Percentiles rank a stretch among this genome's conserved stretches.
These are phyloP conservation scores for Exophiala calicioides DNA, from an alignment of 2,329 filamentous ascomycete species.

Conservation along the genomic window DNA sequence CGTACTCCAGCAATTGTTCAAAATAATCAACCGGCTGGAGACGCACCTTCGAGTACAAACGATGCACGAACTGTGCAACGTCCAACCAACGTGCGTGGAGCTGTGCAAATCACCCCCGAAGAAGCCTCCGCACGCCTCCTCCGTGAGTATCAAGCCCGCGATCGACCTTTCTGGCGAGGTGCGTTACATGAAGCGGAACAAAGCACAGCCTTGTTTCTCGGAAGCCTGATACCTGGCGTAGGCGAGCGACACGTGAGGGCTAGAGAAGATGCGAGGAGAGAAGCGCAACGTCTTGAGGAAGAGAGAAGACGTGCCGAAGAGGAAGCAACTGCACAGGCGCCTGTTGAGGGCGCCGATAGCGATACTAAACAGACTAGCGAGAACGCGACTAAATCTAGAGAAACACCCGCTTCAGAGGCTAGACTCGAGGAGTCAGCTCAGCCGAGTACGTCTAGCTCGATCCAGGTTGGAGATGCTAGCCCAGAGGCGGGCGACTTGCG, in stretches of 20 bases:
- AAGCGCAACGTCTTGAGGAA: conserved; percentile 27
- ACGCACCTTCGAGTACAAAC: neutral
- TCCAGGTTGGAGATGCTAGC: too few relatives aligned
- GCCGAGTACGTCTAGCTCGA: too few relatives aligned
- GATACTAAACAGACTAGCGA: too few relatives aligned
- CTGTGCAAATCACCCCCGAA: conserved; percentile 25
- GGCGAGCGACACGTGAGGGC: conserved; percentile 62
- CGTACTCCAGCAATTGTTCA: conserved; percentile 18
- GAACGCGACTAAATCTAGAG: too few relatives aligned
- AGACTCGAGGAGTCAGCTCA: too few relatives aligned
- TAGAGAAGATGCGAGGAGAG: conserved; percentile 51
- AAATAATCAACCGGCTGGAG: conserved; percentile 5
- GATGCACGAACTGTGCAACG: conserved; percentile 5
- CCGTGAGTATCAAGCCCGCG: conserved; percentile 23
- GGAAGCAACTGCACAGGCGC: conserved; percentile 9
- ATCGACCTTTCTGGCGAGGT: conserved; percentile 24
- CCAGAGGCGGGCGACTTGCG: too few relatives aligned
- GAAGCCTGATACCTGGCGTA: conserved; percentile 62
- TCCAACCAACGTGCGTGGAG: conserved; percentile 23
- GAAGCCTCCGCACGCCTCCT: conserved; percentile 32
- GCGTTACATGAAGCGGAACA: conserved; percentile 48
- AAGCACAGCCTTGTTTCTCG: conserved; percentile 62
- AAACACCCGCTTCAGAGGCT: too few relatives aligned
- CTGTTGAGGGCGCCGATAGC: too few relatives aligned
- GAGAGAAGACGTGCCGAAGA: conserved; percentile 24